Evolutionary conservation across 805 yeast genomes (phyloP), one percentile per base, ranked within the genome.

Genomic region (Lipomyces yamanashiensis): DNA sequence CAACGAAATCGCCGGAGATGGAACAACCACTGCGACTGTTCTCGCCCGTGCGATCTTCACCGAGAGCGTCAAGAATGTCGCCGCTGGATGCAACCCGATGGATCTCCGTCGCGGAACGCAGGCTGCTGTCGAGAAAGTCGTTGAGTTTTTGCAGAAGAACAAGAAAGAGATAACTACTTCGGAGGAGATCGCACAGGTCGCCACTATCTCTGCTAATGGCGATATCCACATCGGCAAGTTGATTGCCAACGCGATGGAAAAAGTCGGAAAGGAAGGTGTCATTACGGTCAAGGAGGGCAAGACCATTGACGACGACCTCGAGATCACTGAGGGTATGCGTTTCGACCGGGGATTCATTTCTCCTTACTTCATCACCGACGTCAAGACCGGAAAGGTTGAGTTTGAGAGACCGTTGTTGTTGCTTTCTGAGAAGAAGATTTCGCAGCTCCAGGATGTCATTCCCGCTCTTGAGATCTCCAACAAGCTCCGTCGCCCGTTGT

Each of bases 61-160:
- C 65, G 98, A 95, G 80, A 85, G 96, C 37, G 96, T 93, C 66
- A 92, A 91, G 84, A 91, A 91, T 74, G 99, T 95, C 51, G 98
- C 98, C 67, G 97, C 98, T 62, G 99, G 99, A 66, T 92, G 97
- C 80, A 95, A 93, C 82, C 98, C 99, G 73, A 92, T 92, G 95
- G 98, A 93, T 74, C 84, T 93, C 75, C 90, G 98, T 85, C 87
- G 95, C 76, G 99, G 99, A 73, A 86, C 97, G 54, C 97, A 92
- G 82, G 88, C 96, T 65, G 99, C 98, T 48, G 98, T 92, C 57
- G 93, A 90, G 76, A 92, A 92, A 49, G 96, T 92, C 56, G 92
- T 93, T 69, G 84, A 87, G 66, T 93, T 84, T 79, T 84, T 93
- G 74, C 90, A 89, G 74, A 76, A 84, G 70, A 87, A 93, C 84